Evolutionary conservation across 805 yeast species (phyloP).

Genomic region (Yarrowia sp.): DNA sequence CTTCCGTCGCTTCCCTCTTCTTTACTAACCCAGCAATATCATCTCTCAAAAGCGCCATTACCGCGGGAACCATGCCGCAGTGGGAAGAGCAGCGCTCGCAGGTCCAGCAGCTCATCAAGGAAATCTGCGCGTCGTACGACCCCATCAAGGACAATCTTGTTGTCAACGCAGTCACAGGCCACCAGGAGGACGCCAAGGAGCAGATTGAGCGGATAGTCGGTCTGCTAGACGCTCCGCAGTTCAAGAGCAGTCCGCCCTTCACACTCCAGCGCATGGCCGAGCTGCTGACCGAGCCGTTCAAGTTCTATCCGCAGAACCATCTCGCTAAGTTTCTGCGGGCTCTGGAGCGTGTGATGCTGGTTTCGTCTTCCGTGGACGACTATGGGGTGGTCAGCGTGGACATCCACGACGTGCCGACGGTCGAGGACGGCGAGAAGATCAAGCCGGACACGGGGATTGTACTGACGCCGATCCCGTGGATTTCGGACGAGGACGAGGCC

Average conservation of each 20-base stretch:
- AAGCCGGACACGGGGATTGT: conserved; percentile 20
- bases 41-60: background rate
- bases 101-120: conserved; percentile 6
- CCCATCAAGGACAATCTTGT: conserved; percentile 1
- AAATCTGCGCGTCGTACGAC: conserved; percentile 13
- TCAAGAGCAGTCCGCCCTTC: conserved; percentile 40
- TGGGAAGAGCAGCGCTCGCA: background rate
- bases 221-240: conserved; percentile 28
- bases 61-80: background rate
- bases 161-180: conserved; percentile 8
- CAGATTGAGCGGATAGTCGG: background rate
- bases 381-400: conserved; percentile 25
- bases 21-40: conserved; percentile 9
- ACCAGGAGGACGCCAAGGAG: background rate
- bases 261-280: conserved; percentile 43
- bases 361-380: conserved; percentile 32
- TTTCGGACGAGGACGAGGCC: background rate
- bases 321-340: conserved; percentile 37
- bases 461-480: conserved; percentile 23
- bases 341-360: conserved; percentile 33
- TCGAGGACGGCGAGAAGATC: conserved; percentile 9
- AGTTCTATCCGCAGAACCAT: conserved; percentile 31
- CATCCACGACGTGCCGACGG: background rate
- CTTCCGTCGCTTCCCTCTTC: too few species aligned
- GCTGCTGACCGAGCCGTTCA: conserved; percentile 35